Conservation (phyloP, 495 filamentous ascomycete species). For the Tuber indicum region DNA sequence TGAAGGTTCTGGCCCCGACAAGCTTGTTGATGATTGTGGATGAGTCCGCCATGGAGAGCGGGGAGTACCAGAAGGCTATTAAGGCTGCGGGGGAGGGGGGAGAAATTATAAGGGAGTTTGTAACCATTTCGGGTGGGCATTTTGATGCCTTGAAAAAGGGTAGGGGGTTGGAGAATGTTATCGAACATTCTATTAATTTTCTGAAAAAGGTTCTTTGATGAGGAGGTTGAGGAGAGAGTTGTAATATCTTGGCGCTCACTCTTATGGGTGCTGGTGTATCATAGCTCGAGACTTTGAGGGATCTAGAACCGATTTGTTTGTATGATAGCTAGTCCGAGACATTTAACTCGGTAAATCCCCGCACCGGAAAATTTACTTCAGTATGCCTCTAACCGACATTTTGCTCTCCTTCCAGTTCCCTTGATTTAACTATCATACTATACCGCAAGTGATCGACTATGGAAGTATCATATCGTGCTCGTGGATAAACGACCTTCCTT, state of each 20-base stretch:
- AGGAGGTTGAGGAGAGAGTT: neutral
- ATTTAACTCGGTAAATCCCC: no score
- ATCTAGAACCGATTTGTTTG: no score
- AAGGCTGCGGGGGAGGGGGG: neutral
- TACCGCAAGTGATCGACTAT: no score
- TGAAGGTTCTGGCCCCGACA: slow-evolving; percentile 6
- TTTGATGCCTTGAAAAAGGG: slow-evolving; percentile 2
- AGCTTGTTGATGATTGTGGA: slow-evolving; percentile 26
- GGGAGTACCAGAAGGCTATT: neutral
- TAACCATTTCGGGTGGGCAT: slow-evolving; percentile 1
- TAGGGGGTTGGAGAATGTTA: neutral
- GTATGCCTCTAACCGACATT: no score
- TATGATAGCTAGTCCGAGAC: no score
- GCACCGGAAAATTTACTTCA: no score
- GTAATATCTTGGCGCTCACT: neutral
- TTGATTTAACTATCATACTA: no score
- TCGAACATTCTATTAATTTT: neutral
- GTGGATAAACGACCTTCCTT: no score
- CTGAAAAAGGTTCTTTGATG: neutral
- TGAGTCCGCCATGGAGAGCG: neutral
- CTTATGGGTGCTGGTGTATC: neutral
- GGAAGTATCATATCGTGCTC: no score
- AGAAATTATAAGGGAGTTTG: slow-evolving; percentile 7
- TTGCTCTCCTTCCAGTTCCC: no score
- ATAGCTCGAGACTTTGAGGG: no score